phyloP scores from a whole-genome alignment of 2,329 filamentous ascomycete species.

The Dothideomycetidae sp. region DNA sequence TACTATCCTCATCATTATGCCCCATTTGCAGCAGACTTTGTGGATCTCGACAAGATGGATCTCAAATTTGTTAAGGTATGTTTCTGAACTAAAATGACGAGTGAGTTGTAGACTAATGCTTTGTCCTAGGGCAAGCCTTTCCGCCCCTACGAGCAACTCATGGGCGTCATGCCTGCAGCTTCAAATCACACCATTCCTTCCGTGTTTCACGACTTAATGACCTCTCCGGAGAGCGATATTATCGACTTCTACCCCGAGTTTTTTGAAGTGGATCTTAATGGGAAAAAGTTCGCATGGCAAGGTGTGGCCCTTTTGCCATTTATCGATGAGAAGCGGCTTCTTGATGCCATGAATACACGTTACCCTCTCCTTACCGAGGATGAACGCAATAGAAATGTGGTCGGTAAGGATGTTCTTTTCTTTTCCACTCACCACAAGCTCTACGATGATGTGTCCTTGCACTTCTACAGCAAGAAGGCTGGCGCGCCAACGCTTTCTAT shows the following conservation, averaged over 20 bases:
- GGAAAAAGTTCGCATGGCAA: constrained; percentile 98
- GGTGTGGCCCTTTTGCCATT: constrained; percentile 87
- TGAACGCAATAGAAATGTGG: constrained; percentile 62
- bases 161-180: constrained; percentile 90
- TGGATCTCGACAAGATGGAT: constrained; percentile 62
- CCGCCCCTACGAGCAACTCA: constrained; percentile 87
- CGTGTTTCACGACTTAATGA: constrained; percentile 84
- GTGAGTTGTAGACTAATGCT: too few relatives aligned
- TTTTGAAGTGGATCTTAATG: constrained; percentile 85
- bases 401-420: constrained; percentile 68
- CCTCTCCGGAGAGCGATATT: constrained; percentile 72
- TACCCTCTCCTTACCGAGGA: constrained; percentile 67
- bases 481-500: constrained; percentile 53
- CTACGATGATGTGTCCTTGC: constrained; percentile 69
- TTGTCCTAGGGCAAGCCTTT: constrained; percentile 75
- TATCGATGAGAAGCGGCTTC: constrained; percentile 78
- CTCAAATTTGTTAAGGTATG: constrained; percentile 77
- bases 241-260: constrained; percentile 96
- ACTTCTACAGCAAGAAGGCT: constrained; percentile 87
- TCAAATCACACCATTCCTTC: constrained; percentile 83
- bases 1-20: constrained; percentile 98
- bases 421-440: constrained; percentile 73
- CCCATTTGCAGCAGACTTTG: constrained; percentile 91
- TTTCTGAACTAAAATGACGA: constrained; percentile 22
- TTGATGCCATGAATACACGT: constrained; percentile 67